A percentile compares a stretch with the other conserved stretches of the same genome.
phyloP scores from a whole-genome alignment of 192 early-diverging fungal species.

The Podila epicladia region DNA sequence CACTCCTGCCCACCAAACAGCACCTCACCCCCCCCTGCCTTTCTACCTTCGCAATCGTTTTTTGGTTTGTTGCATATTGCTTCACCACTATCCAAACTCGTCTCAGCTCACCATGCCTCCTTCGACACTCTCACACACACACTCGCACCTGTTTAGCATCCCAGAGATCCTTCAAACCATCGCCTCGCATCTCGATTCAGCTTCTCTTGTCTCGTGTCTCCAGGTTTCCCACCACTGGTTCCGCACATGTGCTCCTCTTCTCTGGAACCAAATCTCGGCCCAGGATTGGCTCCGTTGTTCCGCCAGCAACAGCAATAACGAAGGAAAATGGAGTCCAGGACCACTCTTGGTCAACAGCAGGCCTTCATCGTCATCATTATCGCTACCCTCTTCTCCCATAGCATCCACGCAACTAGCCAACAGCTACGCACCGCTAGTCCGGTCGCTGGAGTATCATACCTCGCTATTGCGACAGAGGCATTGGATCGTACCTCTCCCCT shows the following conservation, averaged over 20 bases:
- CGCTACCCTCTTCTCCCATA: not conserved
- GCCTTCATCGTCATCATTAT: not conserved
- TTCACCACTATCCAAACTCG: too few species aligned
- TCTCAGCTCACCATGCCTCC: too few species aligned
- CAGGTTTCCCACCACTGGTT: not conserved
- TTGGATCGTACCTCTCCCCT: not conserved
- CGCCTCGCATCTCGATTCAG: not conserved
- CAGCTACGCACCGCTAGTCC: not conserved
- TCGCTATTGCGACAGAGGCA: not conserved
- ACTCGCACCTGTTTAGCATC: not conserved
- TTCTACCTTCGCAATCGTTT: too few species aligned
- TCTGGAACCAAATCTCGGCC: not conserved
- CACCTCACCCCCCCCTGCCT: too few species aligned
- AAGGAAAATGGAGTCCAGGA: not conserved
- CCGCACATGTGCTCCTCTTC: not conserved
- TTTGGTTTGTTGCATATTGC: too few species aligned
- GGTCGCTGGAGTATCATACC: not conserved
- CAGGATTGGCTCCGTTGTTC: not conserved
- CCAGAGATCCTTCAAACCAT: not conserved
- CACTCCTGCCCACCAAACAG: too few species aligned
- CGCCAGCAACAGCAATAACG: not conserved
- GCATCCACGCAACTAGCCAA: too few species aligned
- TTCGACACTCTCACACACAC: too few species aligned
- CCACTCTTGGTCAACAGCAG: not conserved
- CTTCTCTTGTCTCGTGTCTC: not conserved